A percentile compares a stretch with the other conserved stretches of the same genome.
These are phyloP conservation scores for Davidsoniella eucalypti DNA, from an alignment of 2,329 filamentous ascomycete species.

Conservation along the genomic window DNA sequence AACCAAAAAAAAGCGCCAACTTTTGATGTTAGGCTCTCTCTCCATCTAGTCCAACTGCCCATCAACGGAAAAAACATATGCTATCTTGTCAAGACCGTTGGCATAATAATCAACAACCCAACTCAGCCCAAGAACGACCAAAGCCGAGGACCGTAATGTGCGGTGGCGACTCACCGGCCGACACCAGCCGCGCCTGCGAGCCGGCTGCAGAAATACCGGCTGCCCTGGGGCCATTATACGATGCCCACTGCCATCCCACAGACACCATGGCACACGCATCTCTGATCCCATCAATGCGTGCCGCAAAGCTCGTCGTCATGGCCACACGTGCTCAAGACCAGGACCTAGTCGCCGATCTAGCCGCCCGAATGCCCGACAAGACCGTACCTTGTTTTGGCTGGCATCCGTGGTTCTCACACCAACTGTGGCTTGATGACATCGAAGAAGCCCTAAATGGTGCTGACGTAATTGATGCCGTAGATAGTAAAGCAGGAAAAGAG, in stretches of 20 bases:
- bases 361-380: slow-evolving; percentile 22
- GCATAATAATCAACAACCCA: too few species aligned
- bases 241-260: slow-evolving; percentile 74
- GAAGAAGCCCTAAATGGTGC: too few species aligned
- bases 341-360: slow-evolving; percentile 48
- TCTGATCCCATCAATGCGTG: slow-evolving; percentile 46
- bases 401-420: slow-evolving; percentile 77
- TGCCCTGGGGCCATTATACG: slow-evolving; percentile 40
- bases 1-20: too few species aligned
- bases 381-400: slow-evolving; percentile 63
- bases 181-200: background rate
- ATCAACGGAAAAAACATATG: too few species aligned
- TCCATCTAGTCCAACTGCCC: too few species aligned
- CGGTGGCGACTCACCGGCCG: background rate
- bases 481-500: too few species aligned
- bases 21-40: too few species aligned
- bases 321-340: slow-evolving; percentile 62
- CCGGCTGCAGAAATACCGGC: background rate
- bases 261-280: slow-evolving; percentile 51
- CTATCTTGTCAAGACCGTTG: too few species aligned
- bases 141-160: background rate
- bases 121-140: background rate
- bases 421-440: too few species aligned
- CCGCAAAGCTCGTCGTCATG: slow-evolving; percentile 56
- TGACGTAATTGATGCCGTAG: too few species aligned